Conservation (phyloP, 352 stramenopile genomes). For the Phytophthora fragariaefolia region DNA sequence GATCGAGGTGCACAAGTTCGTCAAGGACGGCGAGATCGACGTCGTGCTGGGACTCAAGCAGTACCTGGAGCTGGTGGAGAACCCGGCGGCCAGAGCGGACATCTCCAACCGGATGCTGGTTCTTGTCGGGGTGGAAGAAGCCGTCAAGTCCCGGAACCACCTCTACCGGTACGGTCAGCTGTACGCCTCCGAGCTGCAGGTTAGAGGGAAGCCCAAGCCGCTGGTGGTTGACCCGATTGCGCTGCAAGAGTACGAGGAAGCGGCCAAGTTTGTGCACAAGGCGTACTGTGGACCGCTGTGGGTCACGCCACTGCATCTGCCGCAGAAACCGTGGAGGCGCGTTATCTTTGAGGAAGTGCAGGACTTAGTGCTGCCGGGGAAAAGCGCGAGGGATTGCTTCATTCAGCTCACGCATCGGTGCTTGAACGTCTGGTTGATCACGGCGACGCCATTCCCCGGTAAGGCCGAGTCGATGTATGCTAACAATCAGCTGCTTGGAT, state of each 20-base stretch:
- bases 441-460: slow-evolving; percentile 82
- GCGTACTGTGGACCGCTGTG: slow-evolving; percentile 80
- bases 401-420: slow-evolving; percentile 80
- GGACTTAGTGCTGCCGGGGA: slow-evolving; percentile 79
- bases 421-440: slow-evolving; percentile 88
- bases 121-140: slow-evolving; percentile 79
- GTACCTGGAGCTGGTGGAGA: slow-evolving; percentile 59
- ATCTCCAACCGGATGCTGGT: slow-evolving; percentile 86
- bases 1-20: slow-evolving; percentile 80
- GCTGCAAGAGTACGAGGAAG: slow-evolving; percentile 69
- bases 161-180: slow-evolving; percentile 73
- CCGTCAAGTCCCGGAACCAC: slow-evolving; percentile 61
- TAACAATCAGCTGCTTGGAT: slow-evolving; percentile 90
- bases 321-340: slow-evolving; percentile 71
- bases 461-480: slow-evolving; percentile 85
- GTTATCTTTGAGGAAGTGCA: slow-evolving; percentile 91
- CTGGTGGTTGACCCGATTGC: slow-evolving; percentile 53
- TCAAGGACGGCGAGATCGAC: slow-evolving; percentile 67
- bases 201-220: slow-evolving; percentile 40
- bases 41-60: slow-evolving; percentile 67
- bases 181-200: slow-evolving; percentile 45
- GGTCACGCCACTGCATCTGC: slow-evolving; percentile 68
- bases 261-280: slow-evolving; percentile 84
- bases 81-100: slow-evolving; percentile 25
- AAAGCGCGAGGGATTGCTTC: slow-evolving; percentile 80